Percentiles rank a stretch among this genome's conserved stretches.
These are phyloP conservation scores for Talaromyces liani DNA, from an alignment of 495 filamentous ascomycete species.

Conservation along the genomic window DNA sequence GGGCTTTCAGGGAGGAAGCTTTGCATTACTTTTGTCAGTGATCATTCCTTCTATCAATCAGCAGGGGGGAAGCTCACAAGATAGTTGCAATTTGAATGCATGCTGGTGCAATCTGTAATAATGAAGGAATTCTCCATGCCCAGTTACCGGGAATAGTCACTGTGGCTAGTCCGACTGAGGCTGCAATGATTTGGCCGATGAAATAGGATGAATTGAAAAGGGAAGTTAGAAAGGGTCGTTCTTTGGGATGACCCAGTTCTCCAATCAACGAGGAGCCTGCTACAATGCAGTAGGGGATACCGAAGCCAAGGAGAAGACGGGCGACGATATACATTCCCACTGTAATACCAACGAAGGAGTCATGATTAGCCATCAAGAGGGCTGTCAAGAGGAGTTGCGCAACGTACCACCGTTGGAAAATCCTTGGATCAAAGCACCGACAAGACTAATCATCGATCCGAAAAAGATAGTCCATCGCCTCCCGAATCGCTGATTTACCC, in stretches of 20 bases:
- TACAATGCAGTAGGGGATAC: constrained; percentile 57
- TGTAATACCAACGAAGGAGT: not conserved
- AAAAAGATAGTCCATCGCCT: constrained; percentile 53
- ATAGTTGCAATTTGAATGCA: constrained; percentile 25
- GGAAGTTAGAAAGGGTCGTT: constrained; percentile 57
- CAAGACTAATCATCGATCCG: constrained; percentile 49
- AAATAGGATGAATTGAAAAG: constrained; percentile 63
- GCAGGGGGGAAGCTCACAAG: constrained; percentile 4
- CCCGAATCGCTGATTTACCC: constrained; percentile 48
- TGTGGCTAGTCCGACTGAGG: constrained; percentile 50
- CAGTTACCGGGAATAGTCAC: constrained; percentile 47
- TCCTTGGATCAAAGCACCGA: constrained; percentile 51
- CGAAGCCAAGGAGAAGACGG: constrained; percentile 58
- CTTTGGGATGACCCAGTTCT: constrained; percentile 60
- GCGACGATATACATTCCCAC: constrained; percentile 58
- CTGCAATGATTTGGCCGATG: constrained; percentile 54
- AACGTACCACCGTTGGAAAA: constrained; percentile 15
- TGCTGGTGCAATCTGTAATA: constrained; percentile 44
- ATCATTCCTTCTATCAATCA: not conserved
- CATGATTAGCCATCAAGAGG: not conserved
- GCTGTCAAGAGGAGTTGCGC: not conserved
- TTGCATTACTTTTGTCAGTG: constrained; percentile 11
- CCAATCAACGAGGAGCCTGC: constrained; percentile 57
- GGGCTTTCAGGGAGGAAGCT: constrained; percentile 53
- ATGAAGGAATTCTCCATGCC: constrained; percentile 58